These are phyloP conservation scores for Buddleja alternifolia DNA, from an alignment of 257 asterid genomes.

Conservation along the genomic window DNA sequence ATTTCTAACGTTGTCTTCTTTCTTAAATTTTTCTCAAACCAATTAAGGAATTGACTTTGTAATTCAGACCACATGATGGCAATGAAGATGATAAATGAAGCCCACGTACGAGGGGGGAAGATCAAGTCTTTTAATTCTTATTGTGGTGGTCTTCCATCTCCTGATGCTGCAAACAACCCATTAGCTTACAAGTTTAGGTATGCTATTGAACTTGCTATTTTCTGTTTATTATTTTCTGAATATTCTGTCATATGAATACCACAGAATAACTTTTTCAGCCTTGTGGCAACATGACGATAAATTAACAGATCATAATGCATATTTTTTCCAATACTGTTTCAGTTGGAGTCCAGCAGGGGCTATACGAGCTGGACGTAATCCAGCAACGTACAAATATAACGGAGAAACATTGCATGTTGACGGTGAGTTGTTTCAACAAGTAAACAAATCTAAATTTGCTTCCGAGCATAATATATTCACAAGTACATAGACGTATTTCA, in stretches of 20 bases:
- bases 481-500: neutral
- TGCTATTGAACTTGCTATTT: constrained; percentile 10
- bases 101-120: constrained; percentile 78
- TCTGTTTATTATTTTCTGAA: neutral
- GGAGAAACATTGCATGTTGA: constrained; percentile 75
- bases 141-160: constrained; percentile 97
- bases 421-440: constrained; percentile 55
- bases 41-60: neutral
- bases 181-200: constrained; percentile 96
- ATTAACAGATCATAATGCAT: constrained; percentile 2
- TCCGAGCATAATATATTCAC: neutral
- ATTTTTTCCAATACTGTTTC: constrained; percentile 31
- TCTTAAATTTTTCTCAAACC: neutral
- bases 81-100: constrained; percentile 91
- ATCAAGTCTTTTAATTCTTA: constrained; percentile 88
- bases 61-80: constrained; percentile 96
- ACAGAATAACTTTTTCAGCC: neutral
- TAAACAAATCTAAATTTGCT: neutral
- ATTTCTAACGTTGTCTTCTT: neutral
- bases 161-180: constrained; percentile 92
- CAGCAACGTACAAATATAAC: constrained; percentile 68
- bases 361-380: constrained; percentile 81
- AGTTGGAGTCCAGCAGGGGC: constrained; percentile 99
- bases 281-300: neutral
- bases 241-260: neutral